These are phyloP conservation scores for Blastobotrys ciferrii DNA, from an alignment of 1,139 yeast genomes.

Conservation along the genomic window DNA sequence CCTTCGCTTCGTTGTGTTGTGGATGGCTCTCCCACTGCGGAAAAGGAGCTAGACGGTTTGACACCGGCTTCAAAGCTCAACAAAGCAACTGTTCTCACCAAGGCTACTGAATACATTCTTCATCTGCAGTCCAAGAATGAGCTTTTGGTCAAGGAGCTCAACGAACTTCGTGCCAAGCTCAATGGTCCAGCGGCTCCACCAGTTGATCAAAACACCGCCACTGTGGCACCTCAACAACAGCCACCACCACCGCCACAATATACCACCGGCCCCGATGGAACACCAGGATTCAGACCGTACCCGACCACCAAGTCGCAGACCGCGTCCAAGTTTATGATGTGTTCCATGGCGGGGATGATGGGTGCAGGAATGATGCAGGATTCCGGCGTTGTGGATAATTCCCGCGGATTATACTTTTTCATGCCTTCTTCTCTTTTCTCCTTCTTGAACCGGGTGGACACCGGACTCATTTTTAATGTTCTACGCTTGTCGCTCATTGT, in stretches of 20 bases:
- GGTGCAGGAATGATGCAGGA: slow-evolving; percentile 35
- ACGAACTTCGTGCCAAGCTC: slow-evolving; percentile 36
- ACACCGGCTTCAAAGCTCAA: slow-evolving; percentile 85
- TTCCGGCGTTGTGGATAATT: slow-evolving; percentile 20
- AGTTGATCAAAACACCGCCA: too few relatives aligned
- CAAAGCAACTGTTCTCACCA: slow-evolving; percentile 83
- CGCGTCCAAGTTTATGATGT: slow-evolving; percentile 29
- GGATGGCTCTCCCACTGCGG: slow-evolving; percentile 22
- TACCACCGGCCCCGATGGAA: slow-evolving; percentile 10
- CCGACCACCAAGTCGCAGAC: slow-evolving; percentile 7
- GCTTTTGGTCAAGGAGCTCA: slow-evolving; percentile 53
- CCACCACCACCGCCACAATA: too few relatives aligned
- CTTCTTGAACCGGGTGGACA: slow-evolving; percentile 18
- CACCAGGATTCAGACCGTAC: slow-evolving; percentile 12
- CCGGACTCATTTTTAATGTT: slow-evolving; percentile 20
- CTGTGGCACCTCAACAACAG: too few relatives aligned
- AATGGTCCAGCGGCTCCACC: too few relatives aligned
- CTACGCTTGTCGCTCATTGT: slow-evolving; percentile 30
- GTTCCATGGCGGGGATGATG: slow-evolving; percentile 42
- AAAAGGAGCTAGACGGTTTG: slow-evolving; percentile 68
- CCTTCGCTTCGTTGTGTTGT: slow-evolving; percentile 52
- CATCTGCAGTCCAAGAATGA: slow-evolving; percentile 75
- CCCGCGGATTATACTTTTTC: slow-evolving; percentile 33
- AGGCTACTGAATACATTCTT: slow-evolving; percentile 86
- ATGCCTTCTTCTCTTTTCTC: slow-evolving; percentile 30